phyloP scores from a whole-genome alignment of 768 basidiomycete species.

The Rubroboletus satanas region DNA sequence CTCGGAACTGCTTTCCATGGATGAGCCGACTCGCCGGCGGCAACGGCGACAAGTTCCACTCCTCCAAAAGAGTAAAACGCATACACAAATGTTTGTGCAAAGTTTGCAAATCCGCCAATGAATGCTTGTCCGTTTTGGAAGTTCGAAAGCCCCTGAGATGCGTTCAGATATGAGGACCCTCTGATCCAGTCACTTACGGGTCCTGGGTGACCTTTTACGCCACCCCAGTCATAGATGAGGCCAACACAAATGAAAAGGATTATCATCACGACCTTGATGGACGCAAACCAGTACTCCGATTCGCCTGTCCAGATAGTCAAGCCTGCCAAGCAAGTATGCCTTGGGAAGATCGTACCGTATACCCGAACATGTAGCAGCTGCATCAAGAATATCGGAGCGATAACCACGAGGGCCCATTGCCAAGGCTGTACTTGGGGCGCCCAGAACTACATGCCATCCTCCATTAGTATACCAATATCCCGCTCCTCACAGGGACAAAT shows the following conservation, averaged over 20 bases:
- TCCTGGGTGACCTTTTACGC: conserved; percentile 54
- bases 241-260: conserved; percentile 59
- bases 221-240: conserved; percentile 61
- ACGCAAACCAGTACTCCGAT: conserved; percentile 61
- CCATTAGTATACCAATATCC: not conserved
- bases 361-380: conserved; percentile 56
- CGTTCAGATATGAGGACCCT: not conserved
- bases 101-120: conserved; percentile 49
- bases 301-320: conserved; percentile 38
- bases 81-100: conserved; percentile 59
- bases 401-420: conserved; percentile 55
- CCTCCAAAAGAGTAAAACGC: conserved; percentile 71
- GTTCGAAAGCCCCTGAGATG: conserved; percentile 45
- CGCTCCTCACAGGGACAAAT: not conserved
- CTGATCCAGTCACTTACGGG: conserved; percentile 36
- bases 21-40: conserved; percentile 65
- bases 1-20: conserved; percentile 61
- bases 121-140: conserved; percentile 49
- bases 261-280: conserved; percentile 61
- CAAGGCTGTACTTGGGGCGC: conserved; percentile 46
- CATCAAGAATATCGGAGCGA: conserved; percentile 48
- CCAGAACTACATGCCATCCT: conserved; percentile 34
- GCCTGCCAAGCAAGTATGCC: not conserved
- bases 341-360: conserved; percentile 39
- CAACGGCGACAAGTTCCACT: conserved; percentile 66